Evolutionary conservation across 345 rosid genomes (phyloP), one percentile per base, ranked within the genome.

Genomic region (Salix purpurea): DNA sequence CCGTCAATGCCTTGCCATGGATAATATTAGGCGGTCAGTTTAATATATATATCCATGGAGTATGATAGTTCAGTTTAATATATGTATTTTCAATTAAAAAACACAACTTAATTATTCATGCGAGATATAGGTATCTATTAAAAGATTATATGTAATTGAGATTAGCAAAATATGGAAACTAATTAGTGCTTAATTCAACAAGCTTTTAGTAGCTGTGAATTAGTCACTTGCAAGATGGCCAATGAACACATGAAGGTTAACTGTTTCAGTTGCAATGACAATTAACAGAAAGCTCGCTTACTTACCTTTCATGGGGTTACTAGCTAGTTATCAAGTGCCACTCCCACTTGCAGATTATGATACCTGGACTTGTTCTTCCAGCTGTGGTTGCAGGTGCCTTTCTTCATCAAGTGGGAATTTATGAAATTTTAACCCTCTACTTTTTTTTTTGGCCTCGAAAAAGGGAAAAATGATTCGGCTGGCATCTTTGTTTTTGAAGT

Each of bases 241-340:
- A 52, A 34, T 5, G 58, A 26, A 56, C 18, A 18, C 42, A 54
- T 56, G 23, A 10, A 39, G 42, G 11, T 58, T 19, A 46, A 79
- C 75, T 64, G 73, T 65, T 46, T 36, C 67, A 34, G 62, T 76
- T 70, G 23, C 62, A 69, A 23, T 74, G 74, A 74, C 74, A 65
- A 54, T 50, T 26, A 69, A 52, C 74, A 66, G 76, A 76, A 76
- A 70, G 56, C 66, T 9, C 65, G 8, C 6, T 7, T 21, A 18
- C 28, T 72, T 72, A 30, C 62, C 62, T 56, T 2, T 56, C 76
- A 71, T 75, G 67, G 64, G 50, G 7, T 2, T 26, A 34, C 34
- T 16, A 21, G 62, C 28, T 9, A 14, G 11, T 11, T 2, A 32
- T 40, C 21, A 58, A 65, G 65, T 69, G 74, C 70, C 64, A 39